Evolutionary conservation across 495 filamentous ascomycete species (phyloP).

Genomic region (Penicillium chermesinum): DNA sequence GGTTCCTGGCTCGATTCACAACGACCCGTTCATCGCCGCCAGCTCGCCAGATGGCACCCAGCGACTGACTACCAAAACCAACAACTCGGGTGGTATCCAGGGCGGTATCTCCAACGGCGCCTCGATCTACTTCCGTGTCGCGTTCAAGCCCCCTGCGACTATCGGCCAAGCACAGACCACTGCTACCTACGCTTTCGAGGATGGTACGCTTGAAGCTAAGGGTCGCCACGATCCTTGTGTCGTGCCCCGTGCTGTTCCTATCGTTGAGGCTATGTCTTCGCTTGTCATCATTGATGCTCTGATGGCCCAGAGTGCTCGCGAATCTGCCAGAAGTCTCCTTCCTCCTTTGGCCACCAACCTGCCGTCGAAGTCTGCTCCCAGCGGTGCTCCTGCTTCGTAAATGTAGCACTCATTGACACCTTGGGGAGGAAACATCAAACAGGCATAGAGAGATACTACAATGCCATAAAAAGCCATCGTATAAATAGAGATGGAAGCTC

Average conservation of each 20-base stretch:
- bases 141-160: constrained; percentile 93
- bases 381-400: constrained; percentile 14
- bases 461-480: constrained; percentile 2
- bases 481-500: constrained; percentile 12
- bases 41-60: constrained; percentile 37
- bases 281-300: constrained; percentile 90
- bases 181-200: constrained; percentile 67
- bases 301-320: constrained; percentile 74
- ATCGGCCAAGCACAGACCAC: constrained; percentile 91
- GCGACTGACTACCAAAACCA: constrained; percentile 80
- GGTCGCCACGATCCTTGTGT: constrained; percentile 96
- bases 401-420: background rate
- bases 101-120: constrained; percentile 95
- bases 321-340: constrained; percentile 39
- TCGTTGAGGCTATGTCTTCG: constrained; percentile 94
- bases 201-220: constrained; percentile 85
- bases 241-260: constrained; percentile 87
- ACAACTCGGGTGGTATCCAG: constrained; percentile 95
- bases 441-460: constrained; percentile 1
- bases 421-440: background rate
- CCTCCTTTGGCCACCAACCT: constrained; percentile 36
- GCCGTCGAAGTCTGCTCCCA: constrained; percentile 29
- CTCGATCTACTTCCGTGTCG: constrained; percentile 90
- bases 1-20: constrained; percentile 85
- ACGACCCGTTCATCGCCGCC: constrained; percentile 77